Conservation (phyloP, 2,329 filamentous ascomycete genomes). For the Calonectria ilicicola region DNA sequence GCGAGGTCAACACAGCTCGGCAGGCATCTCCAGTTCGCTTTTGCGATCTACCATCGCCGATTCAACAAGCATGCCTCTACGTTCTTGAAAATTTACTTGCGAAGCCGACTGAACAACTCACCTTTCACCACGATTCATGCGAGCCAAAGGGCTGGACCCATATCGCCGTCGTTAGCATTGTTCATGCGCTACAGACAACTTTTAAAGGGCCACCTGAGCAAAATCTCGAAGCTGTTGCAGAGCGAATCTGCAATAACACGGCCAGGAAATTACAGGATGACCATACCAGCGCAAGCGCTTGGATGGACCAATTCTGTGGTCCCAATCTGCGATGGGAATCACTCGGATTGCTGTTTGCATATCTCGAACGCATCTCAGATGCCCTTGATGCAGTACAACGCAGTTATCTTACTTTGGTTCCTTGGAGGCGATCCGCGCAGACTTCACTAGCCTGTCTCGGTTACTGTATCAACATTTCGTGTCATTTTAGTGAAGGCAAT, state of each 20-base stretch:
- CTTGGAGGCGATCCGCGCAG: background rate
- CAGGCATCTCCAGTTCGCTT: background rate
- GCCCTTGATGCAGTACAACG: background rate
- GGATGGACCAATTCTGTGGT: constrained; percentile 51
- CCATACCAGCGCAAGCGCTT: constrained; percentile 45
- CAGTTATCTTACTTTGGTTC: background rate
- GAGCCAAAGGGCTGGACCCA: constrained; percentile 4
- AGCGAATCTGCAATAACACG: constrained; percentile 49
- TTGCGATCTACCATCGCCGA: background rate
- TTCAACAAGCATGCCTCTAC: constrained; percentile 16
- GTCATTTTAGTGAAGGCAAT: constrained; percentile 18
- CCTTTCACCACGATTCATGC: background rate
- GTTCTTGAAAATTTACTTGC: constrained; percentile 15
- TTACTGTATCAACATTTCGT: constrained; percentile 13
- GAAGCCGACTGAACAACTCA: constrained; percentile 2
- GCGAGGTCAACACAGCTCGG: background rate
- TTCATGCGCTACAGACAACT: background rate
- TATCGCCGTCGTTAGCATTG: background rate
- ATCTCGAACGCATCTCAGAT: constrained; percentile 11
- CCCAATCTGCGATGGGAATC: constrained; percentile 52
- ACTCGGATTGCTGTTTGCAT: constrained; percentile 48
- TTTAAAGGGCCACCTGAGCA: background rate
- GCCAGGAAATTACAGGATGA: constrained; percentile 46
- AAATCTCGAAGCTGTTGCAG: constrained; percentile 19
- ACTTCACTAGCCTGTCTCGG: constrained; percentile 8